Base-by-base conservation (phyloP, 768 basidiomycete genomes). In the Pseudohyphozyma bogoriensis region DNA sequence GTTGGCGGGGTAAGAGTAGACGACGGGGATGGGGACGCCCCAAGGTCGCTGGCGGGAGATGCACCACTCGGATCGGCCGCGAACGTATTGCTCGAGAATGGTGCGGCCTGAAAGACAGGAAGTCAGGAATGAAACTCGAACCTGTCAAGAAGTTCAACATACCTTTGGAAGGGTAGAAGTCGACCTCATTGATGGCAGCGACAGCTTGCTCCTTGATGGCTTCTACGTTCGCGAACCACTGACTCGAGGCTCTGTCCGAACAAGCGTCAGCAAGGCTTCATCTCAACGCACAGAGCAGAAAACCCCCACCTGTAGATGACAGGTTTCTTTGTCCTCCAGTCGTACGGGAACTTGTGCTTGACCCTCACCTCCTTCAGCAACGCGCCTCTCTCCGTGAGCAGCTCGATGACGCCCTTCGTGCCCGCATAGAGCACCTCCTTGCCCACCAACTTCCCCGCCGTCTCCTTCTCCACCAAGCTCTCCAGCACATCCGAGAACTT, bases 11-110 rank as follows among this genome's bases (percentile, higher is more conserved):
- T 54, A 56, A 2, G 58, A 63, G 70, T 89, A 80, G 3, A 99
- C 75, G 4, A 87, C 84, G 3, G 92, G 93, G 60, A 99, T 96
- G 7, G 93, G 93, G 1, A 95, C 88, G 24, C 93, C 93, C 93
- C 93, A 99, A 24, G 87, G 86, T 33, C 93, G 85, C 71, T 99
- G 93, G 9, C 93, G 85, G 42, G 93, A 97, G 58, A 99, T 96
- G 70, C 93, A 99, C 93, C 93, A 99, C 75, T 99, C 93, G 0
- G 90, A 89, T 15, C 93, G 87, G 1, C 85, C 85, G 3, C 77
- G 80, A 54, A 96, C 79, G 72, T 89, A 93, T 0, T 90, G 78
- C 65, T 89, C 84, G 13, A 99, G 82, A n/a, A 91, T 85, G 49
- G 84, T 86, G 12, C 85, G 83, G 3, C 90, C 92, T 95, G 63